These are phyloP conservation scores for Fusarium avenaceum DNA, from an alignment of 2,329 filamentous ascomycete genomes.

Conservation along the genomic window DNA sequence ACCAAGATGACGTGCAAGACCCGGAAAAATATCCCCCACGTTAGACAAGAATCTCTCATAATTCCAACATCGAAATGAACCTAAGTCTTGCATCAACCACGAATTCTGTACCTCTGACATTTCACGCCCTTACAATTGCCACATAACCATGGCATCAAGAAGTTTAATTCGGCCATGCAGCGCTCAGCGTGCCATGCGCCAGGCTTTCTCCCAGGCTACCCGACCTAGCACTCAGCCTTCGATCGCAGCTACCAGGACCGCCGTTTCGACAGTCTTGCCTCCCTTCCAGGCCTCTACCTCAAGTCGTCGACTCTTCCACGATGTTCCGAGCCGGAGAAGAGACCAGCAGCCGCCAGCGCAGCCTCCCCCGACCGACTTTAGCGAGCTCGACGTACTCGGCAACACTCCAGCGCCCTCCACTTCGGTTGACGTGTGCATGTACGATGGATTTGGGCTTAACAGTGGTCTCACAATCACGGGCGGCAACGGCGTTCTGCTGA, in stretches of 20 bases:
- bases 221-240: slow-evolving; percentile 28
- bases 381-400: slow-evolving; percentile 81
- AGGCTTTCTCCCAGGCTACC: slow-evolving; percentile 32
- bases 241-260: slow-evolving; percentile 29
- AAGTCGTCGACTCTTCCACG: slow-evolving; percentile 42
- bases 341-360: slow-evolving; percentile 48
- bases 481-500: slow-evolving; percentile 80
- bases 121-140: neutral
- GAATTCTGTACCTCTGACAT: neutral
- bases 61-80: slow-evolving; percentile 8
- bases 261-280: slow-evolving; percentile 2
- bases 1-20: slow-evolving; percentile 49
- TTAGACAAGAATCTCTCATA: slow-evolving; percentile 18
- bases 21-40: slow-evolving; percentile 48
- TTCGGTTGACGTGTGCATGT: slow-evolving; percentile 83
- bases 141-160: slow-evolving; percentile 41
- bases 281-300: slow-evolving; percentile 3
- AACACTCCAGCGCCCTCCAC: slow-evolving; percentile 83
- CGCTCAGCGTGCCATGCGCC: slow-evolving; percentile 41
- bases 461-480: slow-evolving; percentile 79
- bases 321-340: slow-evolving; percentile 33
- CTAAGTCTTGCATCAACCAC: slow-evolving; percentile 1
- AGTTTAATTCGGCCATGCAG: slow-evolving; percentile 38
- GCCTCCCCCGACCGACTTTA: slow-evolving; percentile 72
- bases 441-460: slow-evolving; percentile 88